Base-by-base conservation (phyloP, 345 rosid species). In the Eucalyptus shirleyi region DNA sequence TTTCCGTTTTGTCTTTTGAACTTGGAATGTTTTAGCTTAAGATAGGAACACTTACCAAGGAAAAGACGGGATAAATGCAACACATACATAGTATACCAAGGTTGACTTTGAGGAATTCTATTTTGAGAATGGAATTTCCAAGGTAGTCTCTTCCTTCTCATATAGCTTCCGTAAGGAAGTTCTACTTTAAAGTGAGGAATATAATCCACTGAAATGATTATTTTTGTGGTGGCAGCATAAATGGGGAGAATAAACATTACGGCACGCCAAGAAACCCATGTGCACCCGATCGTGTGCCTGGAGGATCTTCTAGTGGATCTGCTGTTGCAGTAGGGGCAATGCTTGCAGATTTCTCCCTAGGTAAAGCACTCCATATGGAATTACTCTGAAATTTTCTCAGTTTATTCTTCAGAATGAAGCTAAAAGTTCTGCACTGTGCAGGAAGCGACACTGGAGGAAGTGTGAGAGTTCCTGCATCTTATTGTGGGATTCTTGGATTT, bases 241-340 rank as follows among this genome's bases (percentile, higher is more conserved):
- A 95, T 87, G 99, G 99, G 86, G 98, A 95, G 92, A 98, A 97
- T 92, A 93, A 86, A 50, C 99, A 98, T 88, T 97, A 97, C 26
- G 98, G 98, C 65, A 98, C 99, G 47, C 99, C 99, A 45, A 89
- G 13, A 89, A 98, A 98, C 91, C 99, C 98, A n/a, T 91, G 94
- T 93, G 96, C 97, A 90, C 91, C 90, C 3, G 96, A 93, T 89
- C 93, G 96, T 16, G 95, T 96, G 34, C 98, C 99, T 40, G 99
- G 98, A 50, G 99, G 99, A 91, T 98, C 99, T 85, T 98, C 99
- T 12, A 98, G 99, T 92, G 99, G 99, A 65, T 98, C 99, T 88
- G 99, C 99, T n/a, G 99, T 96, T 87, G 96, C 98, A 53, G 99
- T 97, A 50, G 96, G 93, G 19, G 99, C 99, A 87, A 93, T 21